These are phyloP conservation scores for Ustilago tritici DNA, from an alignment of 1,284 basidiomycete genomes.

Conservation along the genomic window DNA sequence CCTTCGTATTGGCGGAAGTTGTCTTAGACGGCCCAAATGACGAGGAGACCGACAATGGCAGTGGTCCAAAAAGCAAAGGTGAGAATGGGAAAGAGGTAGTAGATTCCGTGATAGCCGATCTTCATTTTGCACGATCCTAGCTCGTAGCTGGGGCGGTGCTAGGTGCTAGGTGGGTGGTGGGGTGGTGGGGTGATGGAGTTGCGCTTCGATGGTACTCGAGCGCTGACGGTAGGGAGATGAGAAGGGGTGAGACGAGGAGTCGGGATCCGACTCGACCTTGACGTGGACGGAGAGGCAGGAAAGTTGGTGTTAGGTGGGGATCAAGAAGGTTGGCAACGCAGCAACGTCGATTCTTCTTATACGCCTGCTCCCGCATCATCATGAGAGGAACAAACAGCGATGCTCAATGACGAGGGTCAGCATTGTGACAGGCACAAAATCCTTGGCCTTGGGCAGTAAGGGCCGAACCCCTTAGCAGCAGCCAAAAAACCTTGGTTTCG, in stretches of 20 bases:
- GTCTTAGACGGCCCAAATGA: slow-evolving; percentile 68
- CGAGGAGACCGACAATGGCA: slow-evolving; percentile 66
- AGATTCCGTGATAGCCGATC: slow-evolving; percentile 49
- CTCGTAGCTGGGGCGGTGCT: background rate
- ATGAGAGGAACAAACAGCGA: background rate
- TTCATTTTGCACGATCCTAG: slow-evolving; percentile 20
- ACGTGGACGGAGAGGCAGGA: background rate
- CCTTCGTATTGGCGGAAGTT: slow-evolving; percentile 70
- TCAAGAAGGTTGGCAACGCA: background rate
- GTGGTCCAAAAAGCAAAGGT: slow-evolving; percentile 56
- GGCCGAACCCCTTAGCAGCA: no score
- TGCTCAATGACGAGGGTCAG: slow-evolving; percentile 9
- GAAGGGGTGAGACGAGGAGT: background rate
- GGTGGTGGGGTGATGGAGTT: background rate
- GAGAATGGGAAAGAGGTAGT: slow-evolving; percentile 52
- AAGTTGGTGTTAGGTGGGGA: background rate
- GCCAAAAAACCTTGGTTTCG: no score
- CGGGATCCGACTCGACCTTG: slow-evolving; percentile 1
- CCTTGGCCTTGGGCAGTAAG: background rate
- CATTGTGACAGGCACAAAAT: background rate
- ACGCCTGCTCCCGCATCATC: background rate
- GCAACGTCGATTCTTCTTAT: slow-evolving; percentile 7
- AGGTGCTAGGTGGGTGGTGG: background rate
- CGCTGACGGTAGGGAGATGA: background rate
- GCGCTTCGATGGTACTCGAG: background rate